Evolutionary conservation across 192 early-diverging fungal genomes (phyloP), one percentile per base, ranked within the genome.

Genomic region (Umbelopsis isabellina): DNA sequence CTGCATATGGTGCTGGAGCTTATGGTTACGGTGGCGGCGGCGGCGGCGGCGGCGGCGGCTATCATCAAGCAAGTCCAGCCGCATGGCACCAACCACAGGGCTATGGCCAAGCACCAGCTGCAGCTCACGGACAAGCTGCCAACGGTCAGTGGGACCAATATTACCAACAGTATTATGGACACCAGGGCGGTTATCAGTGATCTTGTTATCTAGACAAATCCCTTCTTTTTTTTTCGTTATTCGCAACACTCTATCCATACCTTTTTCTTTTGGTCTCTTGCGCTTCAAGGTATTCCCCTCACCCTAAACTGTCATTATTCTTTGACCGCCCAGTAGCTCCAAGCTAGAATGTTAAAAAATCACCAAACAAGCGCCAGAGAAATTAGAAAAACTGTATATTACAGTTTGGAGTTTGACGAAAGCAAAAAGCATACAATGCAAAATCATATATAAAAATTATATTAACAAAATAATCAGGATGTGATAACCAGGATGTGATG

Each of bases 121-220:
- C 72, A 21, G 79, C 72, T 64, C 69, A 69, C 18, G 72, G 69
- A 47, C 75, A 72, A 45, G 75, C 35, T 67, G 74, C 52, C 46
- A 77, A 68, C 46, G 80, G 71, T 48, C 71, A 71, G 5, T 77
- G 75, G 75, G 70, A 83, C 45, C 75, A 83, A 37, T 74, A 83
- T n/a, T 73, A 83, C n/a, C 75, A 83, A 27, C 69, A 75, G 4
- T 66, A 74, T 45, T 77, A 80, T 61, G 55, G 55, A 35, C 55
- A 61, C 13, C 55, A 61, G 18, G 55, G 55, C 33, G 55, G 55
- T 35, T 61, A 61, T 30, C 55, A 61, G 25, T 61, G 16, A 49
- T 18, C 55, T 30, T 3, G 18, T n/a, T 35, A 18, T 61, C 55
- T 61, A 61, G 55, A 61, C 53, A 58, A 58, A 58, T 10, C 53